Base-by-base conservation (phyloP, 768 basidiomycete species). In the Tricholoma matsutake region DNA sequence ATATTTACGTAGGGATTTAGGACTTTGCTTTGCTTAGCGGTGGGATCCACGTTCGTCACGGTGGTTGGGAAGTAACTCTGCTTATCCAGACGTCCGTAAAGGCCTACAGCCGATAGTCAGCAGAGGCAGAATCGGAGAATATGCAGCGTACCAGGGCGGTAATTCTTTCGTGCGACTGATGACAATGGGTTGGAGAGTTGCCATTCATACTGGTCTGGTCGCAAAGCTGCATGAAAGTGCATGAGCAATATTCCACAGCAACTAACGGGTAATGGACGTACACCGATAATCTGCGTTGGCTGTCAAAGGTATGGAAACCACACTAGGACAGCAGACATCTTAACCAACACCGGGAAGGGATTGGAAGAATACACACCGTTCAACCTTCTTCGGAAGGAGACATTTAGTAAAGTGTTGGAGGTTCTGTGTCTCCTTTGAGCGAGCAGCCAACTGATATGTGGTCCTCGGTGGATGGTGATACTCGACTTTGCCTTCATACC, bases 21-120 rank as follows among this genome's bases (percentile, higher is more conserved):
- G 13, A 92, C 86, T 41, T 78, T 79, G 62, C 82, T 81, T 65
- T 92, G 91, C 68, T 92, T 93, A 4, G 89, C 91, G 1, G 84
- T 91, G 0, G 91, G 90, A 55, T 86, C 85, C 41, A 93, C 79
- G 60, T 93, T 92, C 0, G 89, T 91, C 13, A 91, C 87, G 0
- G 86, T 92, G 0, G 91, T 92, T 41, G 81, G 82, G 67, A 93
- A 93, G 66, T 80, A 84, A 7, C 67, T 67, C 20, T 83, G 68
- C 55, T 73, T 70, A 61, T 87, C 81, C 13, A 92, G 74, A 7
- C 91, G 83, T 6, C 85, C 87, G 62, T 78, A 86, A 57, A 66
- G 77, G 73, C 85, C 77, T 75, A 7, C 10, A 43, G 51, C 4
- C 45, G 47, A 39, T 18, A 9, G 14, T 61, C 10, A 60, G 49